Conservation (phyloP, 768 basidiomycete genomes). For the Lactarius vividus region DNA sequence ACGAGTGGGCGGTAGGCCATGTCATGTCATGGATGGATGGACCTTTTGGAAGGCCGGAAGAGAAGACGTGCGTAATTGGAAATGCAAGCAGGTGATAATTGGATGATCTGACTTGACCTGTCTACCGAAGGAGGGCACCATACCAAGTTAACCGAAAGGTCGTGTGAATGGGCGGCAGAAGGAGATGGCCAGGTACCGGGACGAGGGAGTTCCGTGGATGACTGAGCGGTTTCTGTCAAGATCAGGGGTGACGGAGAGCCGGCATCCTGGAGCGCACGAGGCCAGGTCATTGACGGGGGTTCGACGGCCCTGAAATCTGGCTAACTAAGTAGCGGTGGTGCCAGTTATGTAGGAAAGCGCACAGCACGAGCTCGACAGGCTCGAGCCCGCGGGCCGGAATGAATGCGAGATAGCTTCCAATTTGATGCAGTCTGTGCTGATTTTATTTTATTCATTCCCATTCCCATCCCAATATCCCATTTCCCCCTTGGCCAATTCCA, state of each 20-base stretch:
- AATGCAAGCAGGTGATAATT: slow-evolving; percentile 14
- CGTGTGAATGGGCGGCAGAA: slow-evolving; percentile 26
- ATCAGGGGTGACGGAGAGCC: slow-evolving; percentile 21
- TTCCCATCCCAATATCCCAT: slow-evolving; percentile 1
- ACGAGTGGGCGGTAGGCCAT: slow-evolving; percentile 3
- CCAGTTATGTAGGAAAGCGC: slow-evolving; percentile 1
- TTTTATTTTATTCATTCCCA: slow-evolving; percentile 10
- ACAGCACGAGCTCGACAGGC: not conserved
- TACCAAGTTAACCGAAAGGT: slow-evolving; percentile 22
- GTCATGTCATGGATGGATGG: not conserved
- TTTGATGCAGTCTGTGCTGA: slow-evolving; percentile 16
- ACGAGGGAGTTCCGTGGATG: not conserved
- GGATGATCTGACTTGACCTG: not conserved
- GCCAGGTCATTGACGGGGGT: slow-evolving; percentile 17
- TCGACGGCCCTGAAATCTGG: slow-evolving; percentile 20
- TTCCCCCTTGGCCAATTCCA: slow-evolving; percentile 15
- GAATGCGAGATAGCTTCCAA: slow-evolving; percentile 19
- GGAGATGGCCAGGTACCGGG: slow-evolving; percentile 6
- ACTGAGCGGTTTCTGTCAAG: slow-evolving; percentile 28
- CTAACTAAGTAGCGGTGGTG: not conserved
- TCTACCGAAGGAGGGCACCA: not conserved
- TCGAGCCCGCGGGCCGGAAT: slow-evolving; percentile 26
- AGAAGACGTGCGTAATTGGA: not conserved
- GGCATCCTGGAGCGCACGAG: slow-evolving; percentile 22
- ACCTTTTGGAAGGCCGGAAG: slow-evolving; percentile 4